Evolutionary conservation across 2,329 filamentous ascomycete genomes (phyloP).

Genomic region (Exophiala bonariae): DNA sequence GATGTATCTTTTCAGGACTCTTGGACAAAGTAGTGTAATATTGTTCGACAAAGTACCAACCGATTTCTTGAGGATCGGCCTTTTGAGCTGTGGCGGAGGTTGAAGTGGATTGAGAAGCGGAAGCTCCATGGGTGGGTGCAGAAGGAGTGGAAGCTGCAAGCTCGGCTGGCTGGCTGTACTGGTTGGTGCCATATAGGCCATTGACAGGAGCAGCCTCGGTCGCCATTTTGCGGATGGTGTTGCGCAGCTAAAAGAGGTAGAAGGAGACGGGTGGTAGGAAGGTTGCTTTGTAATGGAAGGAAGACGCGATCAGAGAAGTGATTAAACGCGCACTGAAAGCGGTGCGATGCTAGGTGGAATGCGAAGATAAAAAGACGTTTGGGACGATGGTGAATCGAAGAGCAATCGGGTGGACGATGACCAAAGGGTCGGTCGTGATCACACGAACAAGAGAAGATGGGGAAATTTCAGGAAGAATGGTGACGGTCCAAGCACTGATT

Average conservation of each 20-base stretch:
- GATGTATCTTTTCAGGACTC: conserved; percentile 85
- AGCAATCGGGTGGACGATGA: too few relatives aligned
- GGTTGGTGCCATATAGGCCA: conserved; percentile 25
- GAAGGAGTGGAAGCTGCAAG: conserved; percentile 29
- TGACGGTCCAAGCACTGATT: too few relatives aligned
- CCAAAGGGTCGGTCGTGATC: too few relatives aligned
- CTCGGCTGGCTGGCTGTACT: conserved; percentile 28
- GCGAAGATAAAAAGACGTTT: too few relatives aligned
- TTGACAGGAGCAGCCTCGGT: conserved; percentile 26
- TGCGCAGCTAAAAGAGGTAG: not conserved
- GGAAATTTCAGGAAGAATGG: too few relatives aligned
- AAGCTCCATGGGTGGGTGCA: conserved; percentile 21
- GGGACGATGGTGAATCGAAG: too few relatives aligned
- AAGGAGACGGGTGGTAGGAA: not conserved
- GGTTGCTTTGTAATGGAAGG: not conserved
- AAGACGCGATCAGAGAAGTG: not conserved
- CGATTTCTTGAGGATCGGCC: conserved; percentile 74
- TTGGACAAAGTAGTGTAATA: conserved; percentile 98
- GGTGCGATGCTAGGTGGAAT: too few relatives aligned
- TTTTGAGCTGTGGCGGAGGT: conserved; percentile 33
- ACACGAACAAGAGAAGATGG: too few relatives aligned
- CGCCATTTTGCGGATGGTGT: conserved; percentile 18
- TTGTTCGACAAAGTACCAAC: conserved; percentile 99
- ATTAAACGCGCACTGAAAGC: too few relatives aligned
- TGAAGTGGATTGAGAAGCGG: conserved; percentile 27